Percentiles rank a stretch among this genome's conserved stretches.
Evolutionary conservation across 495 filamentous ascomycete genomes (phyloP).

Genomic region (Neurospora sp.): DNA sequence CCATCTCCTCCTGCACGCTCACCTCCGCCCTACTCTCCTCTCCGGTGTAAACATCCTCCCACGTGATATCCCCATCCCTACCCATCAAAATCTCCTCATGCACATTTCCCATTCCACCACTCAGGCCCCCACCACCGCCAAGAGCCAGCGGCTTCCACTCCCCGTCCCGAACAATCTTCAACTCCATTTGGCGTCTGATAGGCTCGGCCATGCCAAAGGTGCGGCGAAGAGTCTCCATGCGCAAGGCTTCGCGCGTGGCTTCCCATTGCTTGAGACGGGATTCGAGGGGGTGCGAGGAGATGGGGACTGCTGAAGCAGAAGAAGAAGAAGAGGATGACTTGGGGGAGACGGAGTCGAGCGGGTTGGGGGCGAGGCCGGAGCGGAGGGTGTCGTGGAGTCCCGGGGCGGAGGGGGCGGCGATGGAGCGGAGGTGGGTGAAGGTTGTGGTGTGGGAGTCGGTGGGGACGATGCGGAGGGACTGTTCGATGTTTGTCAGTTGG

Average conservation of each 20-base stretch:
- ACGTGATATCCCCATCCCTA: slow-evolving; percentile 61
- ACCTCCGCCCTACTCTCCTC: slow-evolving; percentile 58
- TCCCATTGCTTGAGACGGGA: slow-evolving; percentile 75
- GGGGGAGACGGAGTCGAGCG: slow-evolving; percentile 30
- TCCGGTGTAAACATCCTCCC: slow-evolving; percentile 86
- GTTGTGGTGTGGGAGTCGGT: slow-evolving; percentile 46
- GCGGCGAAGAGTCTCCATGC: slow-evolving; percentile 78
- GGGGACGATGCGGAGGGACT: slow-evolving; percentile 78
- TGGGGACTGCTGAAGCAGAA: slow-evolving; percentile 25
- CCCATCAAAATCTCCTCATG: slow-evolving; percentile 77
- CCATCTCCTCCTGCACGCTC: slow-evolving; percentile 85
- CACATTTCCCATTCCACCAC: slow-evolving; percentile 30
- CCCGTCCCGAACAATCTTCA: slow-evolving; percentile 60
- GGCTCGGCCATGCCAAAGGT: slow-evolving; percentile 91
- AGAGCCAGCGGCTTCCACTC: slow-evolving; percentile 42
- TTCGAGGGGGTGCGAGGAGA: slow-evolving; percentile 82
- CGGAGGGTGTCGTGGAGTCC: slow-evolving; percentile 89
- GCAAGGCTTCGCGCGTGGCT: slow-evolving; percentile 71
- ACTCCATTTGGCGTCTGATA: slow-evolving; percentile 80
- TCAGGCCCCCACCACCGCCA: slow-evolving; percentile 14
- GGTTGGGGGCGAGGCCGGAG: slow-evolving; percentile 53
- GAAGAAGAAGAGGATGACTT: slow-evolving; percentile 41
- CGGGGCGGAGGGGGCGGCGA: slow-evolving; percentile 75
- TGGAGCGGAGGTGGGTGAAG: slow-evolving; percentile 47
- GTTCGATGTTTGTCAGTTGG: too few relatives aligned